phyloP scores from a whole-genome alignment of 306 rosid genomes.

The Gastrolobium villosum region DNA sequence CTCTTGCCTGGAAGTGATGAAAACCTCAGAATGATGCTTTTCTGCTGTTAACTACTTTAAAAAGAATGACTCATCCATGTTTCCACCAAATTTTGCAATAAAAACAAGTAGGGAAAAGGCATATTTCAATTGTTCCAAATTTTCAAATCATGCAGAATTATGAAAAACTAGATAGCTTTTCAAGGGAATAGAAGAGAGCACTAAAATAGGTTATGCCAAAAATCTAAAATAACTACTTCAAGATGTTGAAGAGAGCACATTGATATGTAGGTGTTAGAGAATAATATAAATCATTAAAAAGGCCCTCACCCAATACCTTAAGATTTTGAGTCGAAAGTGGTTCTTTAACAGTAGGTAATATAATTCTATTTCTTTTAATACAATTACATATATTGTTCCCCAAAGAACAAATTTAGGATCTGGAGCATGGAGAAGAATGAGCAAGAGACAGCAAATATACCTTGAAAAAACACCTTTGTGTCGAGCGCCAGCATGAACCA shows the following conservation, averaged over 20 bases:
- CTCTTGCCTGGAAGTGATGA: constrained; percentile 9
- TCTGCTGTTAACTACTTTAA: constrained; percentile 18
- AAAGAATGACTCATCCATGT: constrained; percentile 29
- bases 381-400: background rate
- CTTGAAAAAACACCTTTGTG: constrained; percentile 97
- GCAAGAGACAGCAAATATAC: constrained; percentile 54
- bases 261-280: background rate
- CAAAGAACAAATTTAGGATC: constrained; percentile 33
- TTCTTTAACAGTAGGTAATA: too few relatives aligned
- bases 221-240: constrained; percentile 21
- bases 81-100: constrained; percentile 23
- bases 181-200: background rate
- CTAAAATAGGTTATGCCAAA: constrained; percentile 4
- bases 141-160: constrained; percentile 32
- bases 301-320: too few relatives aligned
- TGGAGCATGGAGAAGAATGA: constrained; percentile 18
- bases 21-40: constrained; percentile 21
- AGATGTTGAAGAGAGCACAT: constrained; percentile 32
- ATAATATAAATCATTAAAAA: too few relatives aligned
- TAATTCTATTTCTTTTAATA: constrained; percentile 3
- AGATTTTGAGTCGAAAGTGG: too few relatives aligned
- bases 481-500: constrained; percentile 89
- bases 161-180: background rate
- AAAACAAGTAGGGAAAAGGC: background rate
- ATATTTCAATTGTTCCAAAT: constrained; percentile 12